Percentiles rank a stretch among this genome's conserved stretches.
These are phyloP conservation scores for Ustilago tritici DNA, from an alignment of 1,284 basidiomycete species.

Conservation along the genomic window DNA sequence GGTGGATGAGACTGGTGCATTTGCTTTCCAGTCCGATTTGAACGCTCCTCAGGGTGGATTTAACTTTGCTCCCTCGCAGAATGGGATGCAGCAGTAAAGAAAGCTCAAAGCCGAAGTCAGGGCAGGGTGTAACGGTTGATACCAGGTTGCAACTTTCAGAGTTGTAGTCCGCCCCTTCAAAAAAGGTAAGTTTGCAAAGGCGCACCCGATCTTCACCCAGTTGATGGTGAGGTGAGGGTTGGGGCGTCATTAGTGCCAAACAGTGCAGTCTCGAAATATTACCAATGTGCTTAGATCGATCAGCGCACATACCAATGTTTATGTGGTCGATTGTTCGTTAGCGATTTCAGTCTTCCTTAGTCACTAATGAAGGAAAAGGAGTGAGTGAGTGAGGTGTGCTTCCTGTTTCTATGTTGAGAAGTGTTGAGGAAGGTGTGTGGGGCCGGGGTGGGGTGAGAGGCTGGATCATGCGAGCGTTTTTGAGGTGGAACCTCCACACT, in stretches of 20 bases:
- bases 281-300: too few species aligned
- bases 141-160: conserved; percentile 13
- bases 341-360: too few species aligned
- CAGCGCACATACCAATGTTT: too few species aligned
- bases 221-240: neutral
- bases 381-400: too few species aligned
- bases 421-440: neutral
- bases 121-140: conserved; percentile 10
- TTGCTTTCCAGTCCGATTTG: conserved; percentile 77
- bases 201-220: neutral
- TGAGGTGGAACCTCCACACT: too few species aligned
- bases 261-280: conserved; percentile 2
- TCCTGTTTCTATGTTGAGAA: neutral
- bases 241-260: neutral
- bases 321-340: too few species aligned
- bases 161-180: conserved; percentile 8
- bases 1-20: conserved; percentile 85
- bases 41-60: conserved; percentile 67
- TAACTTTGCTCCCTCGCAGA: conserved; percentile 60
- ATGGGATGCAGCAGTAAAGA: conserved; percentile 60
- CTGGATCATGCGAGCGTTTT: neutral
- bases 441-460: neutral
- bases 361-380: too few species aligned
- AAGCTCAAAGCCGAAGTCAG: neutral
- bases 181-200: conserved; percentile 46